Base-by-base conservation (phyloP, 495 filamentous ascomycete genomes). In the Acidomyces sp. region DNA sequence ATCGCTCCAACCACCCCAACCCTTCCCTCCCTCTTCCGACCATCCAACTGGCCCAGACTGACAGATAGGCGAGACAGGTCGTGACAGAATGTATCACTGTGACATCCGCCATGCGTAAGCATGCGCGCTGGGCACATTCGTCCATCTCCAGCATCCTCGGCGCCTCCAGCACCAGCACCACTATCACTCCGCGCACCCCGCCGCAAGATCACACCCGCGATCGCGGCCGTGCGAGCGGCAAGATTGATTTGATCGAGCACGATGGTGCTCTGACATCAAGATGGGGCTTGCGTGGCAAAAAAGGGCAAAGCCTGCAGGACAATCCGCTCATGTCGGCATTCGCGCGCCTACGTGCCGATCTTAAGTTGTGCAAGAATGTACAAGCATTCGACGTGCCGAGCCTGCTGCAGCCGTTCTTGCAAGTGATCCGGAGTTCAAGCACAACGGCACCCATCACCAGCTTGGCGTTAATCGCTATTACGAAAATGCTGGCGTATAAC, bases 21-120 rank as follows among this genome's bases (percentile, higher is more conserved):
- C n/a, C n/a, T n/a, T n/a, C n/a, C n/a, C n/a, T n/a, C n/a, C n/a
- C n/a, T n/a, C n/a, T n/a, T n/a, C n/a, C n/a, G n/a, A n/a, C n/a
- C n/a, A n/a, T n/a, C n/a, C n/a, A n/a, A n/a, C n/a, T n/a, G n/a
- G n/a, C n/a, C n/a, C n/a, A n/a, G n/a, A n/a, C n/a, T n/a, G n/a
- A n/a, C n/a, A n/a, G n/a, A n/a, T n/a, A n/a, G n/a, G n/a, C n/a
- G n/a, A n/a, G n/a, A n/a, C n/a, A n/a, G n/a, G n/a, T n/a, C n/a
- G 92, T 88, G 20, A 93, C 92, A 63, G 90, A 99, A 80, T 99
- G 92, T 59, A 96, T 99, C 59, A 81, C 85, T 26, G 86, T 99
- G 61, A 95, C 90, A 19, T 93, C 86, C 51, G 86, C 86, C 20
- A 93, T 99, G 80, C 85, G 92, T 52, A 99, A 99, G 65, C 81